Evolutionary conservation across 2,329 filamentous ascomycete species (phyloP).

Genomic region (Epichloe aotearoae): DNA sequence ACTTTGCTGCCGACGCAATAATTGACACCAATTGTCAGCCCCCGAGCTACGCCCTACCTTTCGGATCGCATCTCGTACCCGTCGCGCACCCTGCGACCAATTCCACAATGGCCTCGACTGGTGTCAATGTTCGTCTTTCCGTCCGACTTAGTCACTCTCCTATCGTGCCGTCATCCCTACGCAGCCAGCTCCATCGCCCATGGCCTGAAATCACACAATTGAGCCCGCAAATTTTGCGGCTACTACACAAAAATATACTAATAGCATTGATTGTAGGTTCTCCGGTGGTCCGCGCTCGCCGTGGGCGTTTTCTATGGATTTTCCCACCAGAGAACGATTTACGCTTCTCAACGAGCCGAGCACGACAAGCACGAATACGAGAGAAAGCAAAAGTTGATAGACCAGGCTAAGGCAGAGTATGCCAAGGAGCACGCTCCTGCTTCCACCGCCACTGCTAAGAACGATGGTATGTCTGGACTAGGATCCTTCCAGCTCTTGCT

Average conservation of each 20-base stretch:
- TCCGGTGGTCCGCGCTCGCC: conserved; percentile 90
- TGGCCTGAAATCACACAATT: conserved; percentile 5
- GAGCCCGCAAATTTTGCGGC: neutral
- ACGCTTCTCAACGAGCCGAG: conserved; percentile 53
- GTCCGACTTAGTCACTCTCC: conserved; percentile 9
- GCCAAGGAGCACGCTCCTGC: conserved; percentile 55
- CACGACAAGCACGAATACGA: conserved; percentile 72
- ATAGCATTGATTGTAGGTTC: conserved; percentile 50
- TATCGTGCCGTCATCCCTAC: conserved; percentile 5
- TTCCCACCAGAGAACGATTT: conserved; percentile 79
- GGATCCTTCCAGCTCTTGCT: neutral
- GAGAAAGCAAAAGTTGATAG: conserved; percentile 83
- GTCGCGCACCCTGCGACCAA: conserved; percentile 29
- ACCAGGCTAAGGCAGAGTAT: conserved; percentile 85
- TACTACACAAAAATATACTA: conserved; percentile 8
- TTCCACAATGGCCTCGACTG: conserved; percentile 50
- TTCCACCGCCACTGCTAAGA: conserved; percentile 18
- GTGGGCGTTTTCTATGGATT: conserved; percentile 91
- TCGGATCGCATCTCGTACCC: conserved; percentile 23
- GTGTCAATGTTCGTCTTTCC: conserved; percentile 48
- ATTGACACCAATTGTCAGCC: conserved; percentile 29
- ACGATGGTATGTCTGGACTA: conserved; percentile 18
- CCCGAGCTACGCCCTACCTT: conserved; percentile 20
- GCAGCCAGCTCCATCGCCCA: conserved; percentile 8
- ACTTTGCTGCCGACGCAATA: conserved; percentile 23